phyloP scores from a whole-genome alignment of 805 yeast genomes.

The Tanozyma kutaoensis region DNA sequence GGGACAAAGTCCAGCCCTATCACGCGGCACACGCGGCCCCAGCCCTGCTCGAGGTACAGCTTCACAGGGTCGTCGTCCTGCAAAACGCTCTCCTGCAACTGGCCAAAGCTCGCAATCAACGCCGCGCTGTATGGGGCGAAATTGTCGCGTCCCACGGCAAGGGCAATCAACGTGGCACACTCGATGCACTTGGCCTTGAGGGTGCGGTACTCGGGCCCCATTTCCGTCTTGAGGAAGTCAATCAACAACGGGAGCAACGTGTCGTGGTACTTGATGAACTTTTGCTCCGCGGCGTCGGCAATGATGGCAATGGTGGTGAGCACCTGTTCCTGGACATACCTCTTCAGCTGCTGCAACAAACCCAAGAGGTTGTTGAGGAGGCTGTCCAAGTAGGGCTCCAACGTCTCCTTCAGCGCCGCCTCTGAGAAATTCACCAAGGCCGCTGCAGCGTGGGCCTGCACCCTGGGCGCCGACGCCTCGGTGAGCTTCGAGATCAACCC shows the following conservation, averaged over 20 bases:
- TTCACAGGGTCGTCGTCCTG: conserved; percentile 81
- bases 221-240: conserved; percentile 65
- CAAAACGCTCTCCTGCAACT: conserved; percentile 47
- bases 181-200: conserved; percentile 91
- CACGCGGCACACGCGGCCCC: conserved; percentile 88
- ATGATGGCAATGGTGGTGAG: conserved; percentile 92
- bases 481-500: conserved; percentile 75
- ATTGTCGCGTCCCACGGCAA: conserved; percentile 89
- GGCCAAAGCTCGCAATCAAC: conserved; percentile 56
- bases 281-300: conserved; percentile 89
- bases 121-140: conserved; percentile 66
- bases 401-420: conserved; percentile 71
- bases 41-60: conserved; percentile 81
- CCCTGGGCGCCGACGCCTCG: conserved; percentile 68
- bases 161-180: conserved; percentile 87
- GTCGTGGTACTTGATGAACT: conserved; percentile 84
- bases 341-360: conserved; percentile 70
- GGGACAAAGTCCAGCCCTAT: conserved; percentile 81
- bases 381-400: conserved; percentile 88
- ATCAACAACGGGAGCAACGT: conserved; percentile 84
- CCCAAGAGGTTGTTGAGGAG: conserved; percentile 62
- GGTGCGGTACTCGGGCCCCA: conserved; percentile 65
- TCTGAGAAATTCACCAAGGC: conserved; percentile 94
- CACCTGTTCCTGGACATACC: conserved; percentile 95
- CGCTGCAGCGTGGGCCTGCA: conserved; percentile 97